These are phyloP conservation scores for Monosporozyma yasuniensis DNA, from an alignment of 805 yeast species.

Conservation along the genomic window DNA sequence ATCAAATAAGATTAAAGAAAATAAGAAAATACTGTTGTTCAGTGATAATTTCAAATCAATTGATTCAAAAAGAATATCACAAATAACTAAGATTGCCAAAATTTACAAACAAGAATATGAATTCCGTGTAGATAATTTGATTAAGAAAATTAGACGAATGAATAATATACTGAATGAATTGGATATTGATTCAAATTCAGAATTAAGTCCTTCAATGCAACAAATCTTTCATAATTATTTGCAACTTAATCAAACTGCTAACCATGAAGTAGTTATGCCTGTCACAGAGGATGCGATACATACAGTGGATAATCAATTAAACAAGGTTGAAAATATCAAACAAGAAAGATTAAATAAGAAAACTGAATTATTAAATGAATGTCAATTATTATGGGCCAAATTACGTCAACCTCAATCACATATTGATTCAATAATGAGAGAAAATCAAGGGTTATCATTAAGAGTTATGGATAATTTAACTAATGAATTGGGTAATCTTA, in stretches of 20 bases:
- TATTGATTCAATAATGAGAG: slow-evolving; percentile 33
- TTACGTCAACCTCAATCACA: slow-evolving; percentile 40
- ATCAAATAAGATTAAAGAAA: slow-evolving; percentile 14
- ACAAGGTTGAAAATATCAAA: slow-evolving; percentile 16
- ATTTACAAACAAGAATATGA: slow-evolving; percentile 15
- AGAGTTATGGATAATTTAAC: slow-evolving; percentile 42
- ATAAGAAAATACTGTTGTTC: slow-evolving; percentile 16
- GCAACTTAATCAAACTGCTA: background rate
- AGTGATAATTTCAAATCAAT: slow-evolving; percentile 17
- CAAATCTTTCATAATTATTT: background rate
- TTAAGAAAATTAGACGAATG: slow-evolving; percentile 10
- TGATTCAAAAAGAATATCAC: slow-evolving; percentile 9
- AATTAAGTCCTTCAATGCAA: background rate
- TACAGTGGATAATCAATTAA: slow-evolving; percentile 9
- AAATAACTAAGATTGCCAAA: slow-evolving; percentile 6
- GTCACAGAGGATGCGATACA: slow-evolving; percentile 2
- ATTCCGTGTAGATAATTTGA: slow-evolving; percentile 9
- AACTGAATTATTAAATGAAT: slow-evolving; percentile 30
- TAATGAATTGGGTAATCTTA: slow-evolving; percentile 48
- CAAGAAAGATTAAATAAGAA: slow-evolving; percentile 32
- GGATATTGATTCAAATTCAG: background rate
- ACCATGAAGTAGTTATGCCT: background rate
- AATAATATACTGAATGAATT: slow-evolving; percentile 16
- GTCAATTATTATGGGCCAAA: slow-evolving; percentile 47
- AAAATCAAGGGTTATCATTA: slow-evolving; percentile 41